These are phyloP conservation scores for Pleurotus sapidus DNA, from an alignment of 768 basidiomycete species.

Conservation along the genomic window DNA sequence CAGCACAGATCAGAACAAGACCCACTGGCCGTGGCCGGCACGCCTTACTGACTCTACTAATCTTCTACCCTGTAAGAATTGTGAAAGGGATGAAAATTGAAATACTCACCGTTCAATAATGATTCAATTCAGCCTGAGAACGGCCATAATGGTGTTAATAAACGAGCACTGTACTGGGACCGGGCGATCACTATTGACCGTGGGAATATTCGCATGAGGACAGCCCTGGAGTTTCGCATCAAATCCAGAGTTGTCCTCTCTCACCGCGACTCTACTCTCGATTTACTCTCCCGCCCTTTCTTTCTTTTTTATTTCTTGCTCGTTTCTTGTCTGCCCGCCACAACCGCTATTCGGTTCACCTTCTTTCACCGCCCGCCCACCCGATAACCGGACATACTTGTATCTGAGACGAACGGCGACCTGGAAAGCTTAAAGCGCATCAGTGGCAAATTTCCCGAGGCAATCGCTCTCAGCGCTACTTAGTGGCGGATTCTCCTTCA, in stretches of 20 bases:
- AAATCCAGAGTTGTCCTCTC: not conserved
- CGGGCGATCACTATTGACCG: conserved; percentile 1
- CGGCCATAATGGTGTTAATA: no score
- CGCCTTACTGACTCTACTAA: not conserved
- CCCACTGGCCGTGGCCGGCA: not conserved
- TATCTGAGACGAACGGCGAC: not conserved
- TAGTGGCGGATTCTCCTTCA: not conserved
- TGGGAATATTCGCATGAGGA: not conserved
- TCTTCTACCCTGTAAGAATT: no score
- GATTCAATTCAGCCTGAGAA: no score
- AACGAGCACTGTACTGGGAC: not conserved
- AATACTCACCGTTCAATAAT: no score
- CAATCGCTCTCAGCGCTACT: not conserved
- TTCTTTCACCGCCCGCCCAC: not conserved
- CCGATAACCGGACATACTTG: not conserved
- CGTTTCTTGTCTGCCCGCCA: not conserved
- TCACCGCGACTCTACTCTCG: not conserved
- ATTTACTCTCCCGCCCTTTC: not conserved
- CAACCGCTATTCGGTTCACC: not conserved
- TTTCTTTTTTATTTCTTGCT: not conserved
- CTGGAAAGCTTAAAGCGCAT: conserved; percentile 3
- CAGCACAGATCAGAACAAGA: not conserved
- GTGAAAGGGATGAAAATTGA: no score
- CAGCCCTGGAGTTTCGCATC: conserved; percentile 4
- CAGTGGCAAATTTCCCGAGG: conserved; percentile 1